Percentiles rank a stretch among this genome's conserved stretches.
Evolutionary conservation across 768 basidiomycete species (phyloP).

Genomic region (Auricularia sp.): DNA sequence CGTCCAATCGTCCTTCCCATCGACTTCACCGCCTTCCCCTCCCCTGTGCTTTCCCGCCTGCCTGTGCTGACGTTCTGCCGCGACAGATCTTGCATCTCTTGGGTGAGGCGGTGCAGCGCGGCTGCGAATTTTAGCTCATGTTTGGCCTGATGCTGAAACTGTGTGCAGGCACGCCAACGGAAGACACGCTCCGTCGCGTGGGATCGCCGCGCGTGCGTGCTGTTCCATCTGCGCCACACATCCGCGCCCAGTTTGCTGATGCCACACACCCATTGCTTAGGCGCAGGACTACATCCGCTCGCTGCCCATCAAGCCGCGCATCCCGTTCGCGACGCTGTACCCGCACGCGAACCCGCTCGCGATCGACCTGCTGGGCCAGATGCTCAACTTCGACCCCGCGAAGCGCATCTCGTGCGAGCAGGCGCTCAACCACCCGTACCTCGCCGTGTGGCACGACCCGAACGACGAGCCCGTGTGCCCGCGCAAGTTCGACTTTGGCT

Average conservation of each 20-base stretch:
- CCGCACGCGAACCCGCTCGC: constrained; percentile 90
- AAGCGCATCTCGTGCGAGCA: constrained; percentile 95
- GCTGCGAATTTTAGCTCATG: too few relatives aligned
- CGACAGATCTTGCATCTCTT: constrained; percentile 81
- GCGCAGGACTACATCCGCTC: constrained; percentile 98
- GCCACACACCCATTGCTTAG: constrained; percentile 25
- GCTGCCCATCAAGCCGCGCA: constrained; percentile 90
- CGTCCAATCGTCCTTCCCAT: background rate
- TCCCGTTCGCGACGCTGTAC: constrained; percentile 85
- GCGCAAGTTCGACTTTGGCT: constrained; percentile 83
- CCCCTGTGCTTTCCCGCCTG: background rate
- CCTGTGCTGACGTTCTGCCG: background rate
- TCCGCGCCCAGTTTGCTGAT: background rate
- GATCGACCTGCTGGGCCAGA: constrained; percentile 81
- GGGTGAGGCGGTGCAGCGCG: constrained; percentile 29
- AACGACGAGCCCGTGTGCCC: constrained; percentile 86
- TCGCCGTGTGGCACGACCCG: constrained; percentile 96
- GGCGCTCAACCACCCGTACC: constrained; percentile 89
- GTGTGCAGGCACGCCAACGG: constrained; percentile 59
- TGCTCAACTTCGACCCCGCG: constrained; percentile 93
- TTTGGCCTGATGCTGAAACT: background rate
- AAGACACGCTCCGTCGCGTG: constrained; percentile 91
- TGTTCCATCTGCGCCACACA: background rate
- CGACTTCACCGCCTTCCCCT: too few relatives aligned
- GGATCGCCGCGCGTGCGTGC: constrained; percentile 79